phyloP scores from a whole-genome alignment of 2,329 filamentous ascomycete genomes.

The Aspergillus udagawae region DNA sequence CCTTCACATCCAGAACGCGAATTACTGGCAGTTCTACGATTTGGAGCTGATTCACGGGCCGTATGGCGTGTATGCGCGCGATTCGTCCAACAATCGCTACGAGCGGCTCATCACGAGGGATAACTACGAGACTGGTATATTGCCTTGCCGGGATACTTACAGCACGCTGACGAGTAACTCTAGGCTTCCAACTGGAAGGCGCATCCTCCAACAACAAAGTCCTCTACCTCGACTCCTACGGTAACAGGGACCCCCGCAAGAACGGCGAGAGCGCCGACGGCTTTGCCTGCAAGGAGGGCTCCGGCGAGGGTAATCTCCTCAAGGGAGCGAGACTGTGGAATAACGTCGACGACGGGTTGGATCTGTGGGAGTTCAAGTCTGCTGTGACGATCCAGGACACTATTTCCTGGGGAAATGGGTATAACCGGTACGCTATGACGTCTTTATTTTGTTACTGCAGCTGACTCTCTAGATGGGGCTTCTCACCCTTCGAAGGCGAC shows the following conservation, averaged over 20 bases:
- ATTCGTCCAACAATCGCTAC: slow-evolving; percentile 16
- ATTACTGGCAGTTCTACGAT: slow-evolving; percentile 17
- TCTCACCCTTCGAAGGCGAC: slow-evolving; percentile 16
- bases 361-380: slow-evolving; percentile 18
- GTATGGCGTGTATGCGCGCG: slow-evolving; percentile 15
- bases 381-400: slow-evolving; percentile 15
- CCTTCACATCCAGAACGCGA: slow-evolving; percentile 13
- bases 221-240: slow-evolving; percentile 15
- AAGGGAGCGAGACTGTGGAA: slow-evolving; percentile 14
- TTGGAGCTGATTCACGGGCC: slow-evolving; percentile 14
- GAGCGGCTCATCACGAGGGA: slow-evolving; percentile 12
- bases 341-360: slow-evolving; percentile 16
- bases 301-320: slow-evolving; percentile 13
- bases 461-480: slow-evolving; percentile 10
- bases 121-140: slow-evolving; percentile 15
- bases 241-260: slow-evolving; percentile 15
- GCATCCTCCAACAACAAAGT: slow-evolving; percentile 12
- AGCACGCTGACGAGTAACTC: background rate
- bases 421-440: slow-evolving; percentile 7
- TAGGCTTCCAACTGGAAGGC: slow-evolving; percentile 14
- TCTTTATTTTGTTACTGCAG: too few relatives aligned
- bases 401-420: slow-evolving; percentile 14
- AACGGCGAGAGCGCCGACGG: slow-evolving; percentile 17
- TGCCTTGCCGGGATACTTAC: background rate
- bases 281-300: slow-evolving; percentile 16